phyloP scores from a whole-genome alignment of 2,329 filamentous ascomycete species.

The Trichoderma semiorbis region DNA sequence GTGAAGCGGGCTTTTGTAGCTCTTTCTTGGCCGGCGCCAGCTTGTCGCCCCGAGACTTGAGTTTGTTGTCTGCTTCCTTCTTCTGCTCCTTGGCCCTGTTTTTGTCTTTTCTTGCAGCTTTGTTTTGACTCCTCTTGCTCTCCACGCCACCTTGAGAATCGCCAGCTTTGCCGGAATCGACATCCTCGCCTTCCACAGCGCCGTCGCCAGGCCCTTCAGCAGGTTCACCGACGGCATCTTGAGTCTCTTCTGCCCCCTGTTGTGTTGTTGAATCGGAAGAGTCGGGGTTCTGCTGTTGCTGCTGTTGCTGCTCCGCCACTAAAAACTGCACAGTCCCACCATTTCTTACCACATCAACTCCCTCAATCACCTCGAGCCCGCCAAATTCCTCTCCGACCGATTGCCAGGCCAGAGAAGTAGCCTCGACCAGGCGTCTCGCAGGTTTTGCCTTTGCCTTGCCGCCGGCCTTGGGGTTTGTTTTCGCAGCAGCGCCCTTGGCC shows the following conservation, averaged over 20 bases:
- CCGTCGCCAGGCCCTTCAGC: slow-evolving; percentile 64
- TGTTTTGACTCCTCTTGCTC: slow-evolving; percentile 27
- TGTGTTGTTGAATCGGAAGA: slow-evolving; percentile 21
- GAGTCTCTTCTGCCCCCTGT: neutral
- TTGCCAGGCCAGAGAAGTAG: slow-evolving; percentile 54
- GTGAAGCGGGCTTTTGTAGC: slow-evolving; percentile 37
- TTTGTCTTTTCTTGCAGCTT: slow-evolving; percentile 34
- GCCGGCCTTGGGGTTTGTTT: slow-evolving; percentile 11
- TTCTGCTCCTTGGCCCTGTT: slow-evolving; percentile 24
- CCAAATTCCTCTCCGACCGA: slow-evolving; percentile 93
- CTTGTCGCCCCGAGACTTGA: slow-evolving; percentile 6
- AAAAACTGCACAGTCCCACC: slow-evolving; percentile 59
- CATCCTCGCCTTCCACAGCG: slow-evolving; percentile 32
- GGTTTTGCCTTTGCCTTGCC: slow-evolving; percentile 20
- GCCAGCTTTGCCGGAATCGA: slow-evolving; percentile 33
- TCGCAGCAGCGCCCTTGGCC: slow-evolving; percentile 17
- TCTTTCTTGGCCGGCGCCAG: slow-evolving; percentile 34
- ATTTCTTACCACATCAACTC: slow-evolving; percentile 76
- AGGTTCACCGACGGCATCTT: slow-evolving; percentile 46
- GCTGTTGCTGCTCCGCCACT: slow-evolving; percentile 27
- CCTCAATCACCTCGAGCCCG: slow-evolving; percentile 86
- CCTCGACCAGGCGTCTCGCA: slow-evolving; percentile 36
- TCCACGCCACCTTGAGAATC: slow-evolving; percentile 32
- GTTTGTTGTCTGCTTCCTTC: slow-evolving; percentile 31
- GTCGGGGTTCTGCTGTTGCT: slow-evolving; percentile 19